Evolutionary conservation across 1,284 basidiomycete species (phyloP), one percentile per base, ranked within the genome.

Genomic region (Puccinia brachypodii): DNA sequence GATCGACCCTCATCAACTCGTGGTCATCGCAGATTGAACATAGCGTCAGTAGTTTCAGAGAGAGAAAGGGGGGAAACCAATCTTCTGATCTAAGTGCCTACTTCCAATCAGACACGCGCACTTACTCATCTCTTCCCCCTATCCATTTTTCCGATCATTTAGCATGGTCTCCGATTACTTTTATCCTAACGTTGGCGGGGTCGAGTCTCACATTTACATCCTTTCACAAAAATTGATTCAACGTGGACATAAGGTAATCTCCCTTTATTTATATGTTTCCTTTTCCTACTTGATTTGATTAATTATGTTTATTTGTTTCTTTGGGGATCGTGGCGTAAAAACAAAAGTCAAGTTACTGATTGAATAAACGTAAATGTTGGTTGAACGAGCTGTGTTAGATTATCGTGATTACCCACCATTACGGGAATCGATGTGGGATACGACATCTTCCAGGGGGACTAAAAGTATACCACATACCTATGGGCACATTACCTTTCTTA

Each of bases 91-190:
- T n/a, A n/a, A 22, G 47, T 9, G 47, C 47, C 22, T 22, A 50
- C 9, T 50, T 22, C 50, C 50, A 53, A 11, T 19, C 50, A n/a
- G 36, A 36, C 7, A 36, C 22, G 33, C 9, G 22, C 22, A 50
- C 22, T 72, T 42, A 53, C 31, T 9, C 42, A 31, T 71, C n/a
- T 71, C 36, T 4, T 36, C 8, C 31, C 62, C 40, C 42, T 47
- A 50, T n/a, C 66, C 16, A 42, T n/a, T 1, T 42, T 44, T n/a
- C n/a, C n/a, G 38, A 28, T 50, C 0, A 1, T 2, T 14, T 77
- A 96, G 94, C 36, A 95, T 99, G 93, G 91, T 98, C 69, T 94
- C 92, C 71, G 96, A 99, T 87, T 99, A 98, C 88, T 99, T 98
- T 88, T 92, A 94, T 85, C 96, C 96, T 0, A 90, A 92, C 83